A percentile compares a stretch with the other conserved stretches of the same genome.
Conservation (phyloP, 768 basidiomycete species). For the Chalciporus piperatus region DNA sequence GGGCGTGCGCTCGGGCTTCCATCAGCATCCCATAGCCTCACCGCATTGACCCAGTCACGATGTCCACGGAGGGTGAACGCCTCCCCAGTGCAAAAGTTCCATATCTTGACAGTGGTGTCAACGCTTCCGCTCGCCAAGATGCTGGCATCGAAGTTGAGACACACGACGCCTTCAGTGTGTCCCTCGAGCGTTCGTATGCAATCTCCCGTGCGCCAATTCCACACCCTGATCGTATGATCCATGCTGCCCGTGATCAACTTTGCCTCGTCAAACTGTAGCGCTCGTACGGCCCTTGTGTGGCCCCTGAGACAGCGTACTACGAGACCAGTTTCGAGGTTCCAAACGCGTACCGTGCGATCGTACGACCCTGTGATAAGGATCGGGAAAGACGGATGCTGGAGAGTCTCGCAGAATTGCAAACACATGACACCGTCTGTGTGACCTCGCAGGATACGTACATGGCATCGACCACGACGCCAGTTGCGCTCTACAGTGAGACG, state of each 20-base stretch:
- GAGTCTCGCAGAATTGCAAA: slow-evolving; percentile 86
- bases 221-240: slow-evolving; percentile 93
- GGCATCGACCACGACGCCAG: slow-evolving; percentile 92
- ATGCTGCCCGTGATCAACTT: slow-evolving; percentile 96
- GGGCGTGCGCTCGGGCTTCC: slow-evolving; percentile 7
- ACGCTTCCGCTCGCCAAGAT: slow-evolving; percentile 91
- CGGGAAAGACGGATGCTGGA: slow-evolving; percentile 81
- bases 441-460: slow-evolving; percentile 80
- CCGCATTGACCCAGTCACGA: slow-evolving; percentile 93
- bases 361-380: slow-evolving; percentile 98
- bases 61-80: slow-evolving; percentile 94
- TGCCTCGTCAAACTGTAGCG: slow-evolving; percentile 92
- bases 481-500: slow-evolving; percentile 95
- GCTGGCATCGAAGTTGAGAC: slow-evolving; percentile 87
- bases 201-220: slow-evolving; percentile 91
- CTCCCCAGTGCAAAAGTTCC: slow-evolving; percentile 89
- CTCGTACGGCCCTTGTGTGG: slow-evolving; percentile 88
- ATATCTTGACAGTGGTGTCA: slow-evolving; percentile 92
- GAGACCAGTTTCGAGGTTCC: slow-evolving; percentile 92
- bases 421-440: slow-evolving; percentile 98
- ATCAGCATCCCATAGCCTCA: slow-evolving; percentile 80
- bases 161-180: slow-evolving; percentile 89
- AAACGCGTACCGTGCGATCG: slow-evolving; percentile 90
- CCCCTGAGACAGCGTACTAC: slow-evolving; percentile 83
- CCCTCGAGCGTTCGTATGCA: slow-evolving; percentile 87